Conservation (phyloP, 2,329 filamentous ascomycete genomes). For the Clarireedia hainanense region DNA sequence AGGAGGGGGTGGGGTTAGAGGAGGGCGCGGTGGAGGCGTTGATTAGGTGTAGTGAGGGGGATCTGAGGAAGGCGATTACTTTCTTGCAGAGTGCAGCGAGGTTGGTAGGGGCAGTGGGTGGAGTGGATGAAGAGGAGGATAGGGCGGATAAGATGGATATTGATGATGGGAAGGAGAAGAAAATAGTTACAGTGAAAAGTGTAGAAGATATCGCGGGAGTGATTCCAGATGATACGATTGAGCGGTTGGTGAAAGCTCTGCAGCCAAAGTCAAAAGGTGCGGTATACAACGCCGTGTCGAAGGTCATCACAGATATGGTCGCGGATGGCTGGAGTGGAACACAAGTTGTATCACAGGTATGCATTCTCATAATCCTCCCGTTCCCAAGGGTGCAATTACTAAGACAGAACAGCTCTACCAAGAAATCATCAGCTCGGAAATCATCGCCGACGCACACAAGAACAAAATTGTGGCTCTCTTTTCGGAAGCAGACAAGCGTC, state of each 20-base stretch:
- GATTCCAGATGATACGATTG: slow-evolving; percentile 69
- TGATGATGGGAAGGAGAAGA: slow-evolving; percentile 52
- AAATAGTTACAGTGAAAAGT: slow-evolving; percentile 66
- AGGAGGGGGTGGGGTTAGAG: slow-evolving; percentile 70
- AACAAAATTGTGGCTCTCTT: slow-evolving; percentile 84
- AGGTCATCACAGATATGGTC: slow-evolving; percentile 80
- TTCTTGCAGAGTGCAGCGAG: slow-evolving; percentile 91
- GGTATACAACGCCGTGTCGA: slow-evolving; percentile 66
- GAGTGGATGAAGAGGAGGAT: slow-evolving; percentile 27
- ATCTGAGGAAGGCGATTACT: slow-evolving; percentile 92
- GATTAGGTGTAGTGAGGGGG: slow-evolving; percentile 83
- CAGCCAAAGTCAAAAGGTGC: slow-evolving; percentile 58
- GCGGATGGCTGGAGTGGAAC: slow-evolving; percentile 95
- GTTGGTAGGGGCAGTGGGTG: slow-evolving; percentile 64
- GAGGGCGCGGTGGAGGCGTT: slow-evolving; percentile 75
- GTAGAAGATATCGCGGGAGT: slow-evolving; percentile 96
- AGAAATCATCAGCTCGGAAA: slow-evolving; percentile 73
- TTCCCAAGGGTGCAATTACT: neutral
- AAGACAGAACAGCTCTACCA: slow-evolving; percentile 61
- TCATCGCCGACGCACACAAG: slow-evolving; percentile 77
- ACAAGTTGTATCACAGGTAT: slow-evolving; percentile 75
- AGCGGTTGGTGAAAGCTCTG: slow-evolving; percentile 64
- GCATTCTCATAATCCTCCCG: slow-evolving; percentile 15
- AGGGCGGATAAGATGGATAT: slow-evolving; percentile 38
- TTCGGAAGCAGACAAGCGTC: slow-evolving; percentile 86